Evolutionary conservation across 805 yeast genomes (phyloP).

Genomic region (Isabelozyma rhagii): DNA sequence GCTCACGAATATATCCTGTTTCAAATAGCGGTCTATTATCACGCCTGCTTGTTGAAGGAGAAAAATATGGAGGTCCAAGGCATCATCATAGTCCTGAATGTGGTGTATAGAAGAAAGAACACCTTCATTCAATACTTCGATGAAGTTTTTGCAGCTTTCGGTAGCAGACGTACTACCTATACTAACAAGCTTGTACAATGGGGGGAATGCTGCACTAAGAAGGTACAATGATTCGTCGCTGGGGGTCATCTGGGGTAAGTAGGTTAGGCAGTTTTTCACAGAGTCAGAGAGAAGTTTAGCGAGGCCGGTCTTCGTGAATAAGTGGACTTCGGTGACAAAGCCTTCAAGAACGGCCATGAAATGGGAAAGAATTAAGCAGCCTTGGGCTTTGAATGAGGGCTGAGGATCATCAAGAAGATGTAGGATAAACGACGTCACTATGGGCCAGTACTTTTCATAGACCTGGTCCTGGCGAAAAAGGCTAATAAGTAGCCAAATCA

Average conservation of each 20-base stretch:
- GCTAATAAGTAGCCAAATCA: constrained; percentile 20
- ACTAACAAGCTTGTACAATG: constrained; percentile 8
- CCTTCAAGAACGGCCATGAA: constrained; percentile 7
- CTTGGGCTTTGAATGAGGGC: constrained; percentile 23
- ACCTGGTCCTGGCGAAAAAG: constrained; percentile 3
- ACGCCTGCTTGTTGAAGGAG: constrained; percentile 14
- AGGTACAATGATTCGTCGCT: constrained; percentile 14
- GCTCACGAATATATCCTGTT: constrained; percentile 16
- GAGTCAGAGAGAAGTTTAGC: constrained; percentile 22
- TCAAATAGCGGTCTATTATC: constrained; percentile 8
- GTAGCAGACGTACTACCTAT: constrained; percentile 1
- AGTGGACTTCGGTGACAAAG: background rate
- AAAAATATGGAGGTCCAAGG: constrained; percentile 7
- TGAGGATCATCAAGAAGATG: constrained; percentile 34
- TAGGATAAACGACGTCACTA: constrained; percentile 28
- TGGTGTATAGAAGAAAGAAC: constrained; percentile 23
- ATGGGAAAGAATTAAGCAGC: constrained; percentile 13
- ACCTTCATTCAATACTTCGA: constrained; percentile 22
- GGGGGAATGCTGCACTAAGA: constrained; percentile 20
- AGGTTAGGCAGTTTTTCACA: constrained; percentile 19
- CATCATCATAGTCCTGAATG: constrained; percentile 7
- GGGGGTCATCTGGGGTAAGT: constrained; percentile 27
- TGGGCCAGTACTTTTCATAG: constrained; percentile 17
- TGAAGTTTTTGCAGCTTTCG: constrained; percentile 3
- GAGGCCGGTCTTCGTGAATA: constrained; percentile 23